Conservation (phyloP, 305 asterid species). For the Salvia sclarea region DNA sequence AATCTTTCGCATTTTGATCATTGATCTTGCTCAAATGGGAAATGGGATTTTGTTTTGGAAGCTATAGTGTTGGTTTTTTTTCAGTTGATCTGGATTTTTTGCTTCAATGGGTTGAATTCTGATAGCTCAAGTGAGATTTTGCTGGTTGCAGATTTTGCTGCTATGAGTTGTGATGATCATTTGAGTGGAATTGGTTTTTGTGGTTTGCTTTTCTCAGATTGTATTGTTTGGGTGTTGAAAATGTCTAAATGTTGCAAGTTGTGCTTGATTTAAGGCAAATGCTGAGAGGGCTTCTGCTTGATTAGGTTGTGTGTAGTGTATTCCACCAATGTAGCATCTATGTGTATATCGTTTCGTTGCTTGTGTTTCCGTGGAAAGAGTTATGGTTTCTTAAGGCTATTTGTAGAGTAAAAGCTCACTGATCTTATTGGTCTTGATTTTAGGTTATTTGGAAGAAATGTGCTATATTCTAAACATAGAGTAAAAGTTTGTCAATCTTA, state of each 20-base stretch:
- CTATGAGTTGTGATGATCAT: conserved; percentile 16
- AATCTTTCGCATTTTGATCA: neutral
- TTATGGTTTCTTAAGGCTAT: neutral
- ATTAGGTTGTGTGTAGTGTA: neutral
- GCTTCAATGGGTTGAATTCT: neutral
- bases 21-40: neutral
- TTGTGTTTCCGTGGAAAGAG: neutral
- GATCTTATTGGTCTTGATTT: too few relatives aligned
- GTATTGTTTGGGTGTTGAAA: conserved; percentile 3
- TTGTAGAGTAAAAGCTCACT: too few relatives aligned
- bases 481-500: conserved; percentile 1
- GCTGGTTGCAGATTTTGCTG: neutral
- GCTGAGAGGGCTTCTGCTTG: neutral
- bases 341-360: neutral
- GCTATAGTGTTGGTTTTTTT: neutral
- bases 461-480: neutral
- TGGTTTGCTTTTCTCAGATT: neutral
- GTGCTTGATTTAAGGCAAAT: conserved; percentile 16
- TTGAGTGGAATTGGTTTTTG: neutral
- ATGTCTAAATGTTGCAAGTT: neutral
- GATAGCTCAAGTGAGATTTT: conserved; percentile 9
- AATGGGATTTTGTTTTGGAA: conserved; percentile 19
- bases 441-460: neutral
- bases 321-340: neutral
- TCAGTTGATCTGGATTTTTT: conserved; percentile 35